Percentiles rank a stretch among this genome's conserved stretches.
phyloP scores from a whole-genome alignment of 495 filamentous ascomycete genomes.

The Penicillium maclennaniae region DNA sequence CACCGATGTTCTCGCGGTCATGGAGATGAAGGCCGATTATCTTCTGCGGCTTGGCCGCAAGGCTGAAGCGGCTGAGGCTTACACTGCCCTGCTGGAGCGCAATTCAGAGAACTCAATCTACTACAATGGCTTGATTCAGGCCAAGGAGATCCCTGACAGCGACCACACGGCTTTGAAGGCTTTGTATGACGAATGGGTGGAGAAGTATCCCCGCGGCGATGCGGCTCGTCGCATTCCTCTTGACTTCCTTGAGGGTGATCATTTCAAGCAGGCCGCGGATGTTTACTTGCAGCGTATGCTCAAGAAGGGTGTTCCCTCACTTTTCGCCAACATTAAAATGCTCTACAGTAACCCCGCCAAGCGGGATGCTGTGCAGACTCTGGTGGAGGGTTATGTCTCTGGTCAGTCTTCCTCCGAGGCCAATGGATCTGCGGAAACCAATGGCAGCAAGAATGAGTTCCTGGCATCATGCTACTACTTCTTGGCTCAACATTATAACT shows the following conservation, averaged over 20 bases:
- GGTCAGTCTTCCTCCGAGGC: slow-evolving; percentile 37
- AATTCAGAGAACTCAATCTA: slow-evolving; percentile 86
- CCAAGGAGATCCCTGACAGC: slow-evolving; percentile 57
- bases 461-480: slow-evolving; percentile 80
- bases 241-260: slow-evolving; percentile 81
- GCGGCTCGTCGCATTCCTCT: slow-evolving; percentile 82
- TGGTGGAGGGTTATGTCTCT: slow-evolving; percentile 76
- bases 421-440: slow-evolving; percentile 46
- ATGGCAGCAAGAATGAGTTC: slow-evolving; percentile 56
- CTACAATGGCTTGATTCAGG: slow-evolving; percentile 70
- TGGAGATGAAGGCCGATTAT: slow-evolving; percentile 87
- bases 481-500: slow-evolving; percentile 95
- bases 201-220: slow-evolving; percentile 77
- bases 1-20: slow-evolving; percentile 80
- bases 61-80: slow-evolving; percentile 78
- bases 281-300: slow-evolving; percentile 82
- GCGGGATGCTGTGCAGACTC: slow-evolving; percentile 63
- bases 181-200: slow-evolving; percentile 76
- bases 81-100: slow-evolving; percentile 72
- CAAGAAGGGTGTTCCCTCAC: slow-evolving; percentile 91
- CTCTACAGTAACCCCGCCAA: slow-evolving; percentile 77
- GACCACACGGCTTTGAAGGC: slow-evolving; percentile 63
- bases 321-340: slow-evolving; percentile 92
- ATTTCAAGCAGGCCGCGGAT: slow-evolving; percentile 76
- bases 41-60: slow-evolving; percentile 71